These are phyloP conservation scores for Clitocybe nebularis DNA, from an alignment of 1,284 basidiomycete genomes.

Conservation along the genomic window DNA sequence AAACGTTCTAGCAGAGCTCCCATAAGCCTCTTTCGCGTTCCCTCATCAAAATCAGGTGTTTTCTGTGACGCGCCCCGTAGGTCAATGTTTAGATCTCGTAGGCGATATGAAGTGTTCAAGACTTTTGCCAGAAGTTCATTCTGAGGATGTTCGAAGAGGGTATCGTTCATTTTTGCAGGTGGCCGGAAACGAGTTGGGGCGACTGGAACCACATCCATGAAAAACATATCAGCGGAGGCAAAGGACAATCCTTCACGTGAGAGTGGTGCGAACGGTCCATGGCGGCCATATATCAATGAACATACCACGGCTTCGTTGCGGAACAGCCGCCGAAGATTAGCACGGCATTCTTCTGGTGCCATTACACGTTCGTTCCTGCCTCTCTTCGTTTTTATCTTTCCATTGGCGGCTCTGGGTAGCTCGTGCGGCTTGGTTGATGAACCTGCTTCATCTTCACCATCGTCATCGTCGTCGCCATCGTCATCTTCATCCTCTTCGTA, in stretches of 20 bases:
- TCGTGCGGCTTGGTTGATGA: conserved; percentile 15
- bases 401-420: conserved; percentile 69
- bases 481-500: conserved; percentile 41
- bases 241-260: conserved; percentile 51
- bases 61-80: conserved; percentile 64
- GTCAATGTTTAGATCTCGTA: conserved; percentile 76
- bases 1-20: conserved; percentile 76
- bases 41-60: conserved; percentile 51
- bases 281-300: conserved; percentile 87
- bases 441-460: conserved; percentile 31
- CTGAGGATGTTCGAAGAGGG: conserved; percentile 94
- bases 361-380: conserved; percentile 88
- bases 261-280: conserved; percentile 77
- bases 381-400: conserved; percentile 69
- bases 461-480: conserved; percentile 38
- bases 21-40: conserved; percentile 58
- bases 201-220: conserved; percentile 90
- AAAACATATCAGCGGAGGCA: conserved; percentile 94
- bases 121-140: conserved; percentile 91
- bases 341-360: conserved; percentile 88
- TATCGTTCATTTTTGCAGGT: conserved; percentile 89
- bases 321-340: conserved; percentile 90
- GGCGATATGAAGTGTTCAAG: conserved; percentile 76
- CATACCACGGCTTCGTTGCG: conserved; percentile 80
- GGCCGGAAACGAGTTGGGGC: conserved; percentile 96